These are phyloP conservation scores for Syncephalastrum monosporum DNA, from an alignment of 371 early-diverging fungal species.

Conservation along the genomic window DNA sequence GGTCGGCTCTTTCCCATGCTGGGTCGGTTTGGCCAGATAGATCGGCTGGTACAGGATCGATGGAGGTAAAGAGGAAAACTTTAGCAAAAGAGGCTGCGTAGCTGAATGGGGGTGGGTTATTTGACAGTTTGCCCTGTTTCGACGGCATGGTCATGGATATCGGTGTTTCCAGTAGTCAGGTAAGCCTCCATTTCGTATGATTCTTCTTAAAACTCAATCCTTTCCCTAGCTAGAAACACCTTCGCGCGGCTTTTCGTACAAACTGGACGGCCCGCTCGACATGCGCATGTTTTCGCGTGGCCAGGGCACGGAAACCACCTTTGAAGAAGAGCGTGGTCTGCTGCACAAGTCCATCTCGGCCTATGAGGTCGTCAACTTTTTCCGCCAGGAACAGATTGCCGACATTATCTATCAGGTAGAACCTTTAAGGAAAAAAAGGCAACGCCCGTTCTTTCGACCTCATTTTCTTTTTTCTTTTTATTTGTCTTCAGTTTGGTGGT, in stretches of 20 bases:
- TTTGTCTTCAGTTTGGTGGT: constrained; percentile 48
- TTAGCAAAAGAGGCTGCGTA: too few species aligned
- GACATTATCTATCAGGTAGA: constrained; percentile 61
- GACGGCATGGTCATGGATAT: constrained; percentile 78
- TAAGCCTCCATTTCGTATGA: constrained; percentile 9
- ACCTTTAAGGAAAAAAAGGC: not conserved
- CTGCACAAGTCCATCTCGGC: constrained; percentile 49
- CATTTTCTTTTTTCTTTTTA: constrained; percentile 3
- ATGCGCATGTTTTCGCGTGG: constrained; percentile 64
- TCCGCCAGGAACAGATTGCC: constrained; percentile 54
- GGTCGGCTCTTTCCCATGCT: constrained; percentile 49
- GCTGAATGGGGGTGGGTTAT: too few species aligned
- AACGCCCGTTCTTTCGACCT: not conserved
- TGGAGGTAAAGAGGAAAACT: constrained; percentile 11
- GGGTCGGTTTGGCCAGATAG: constrained; percentile 59
- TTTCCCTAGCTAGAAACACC: constrained; percentile 53
- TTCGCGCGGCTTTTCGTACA: constrained; percentile 69
- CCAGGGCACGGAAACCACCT: constrained; percentile 2
- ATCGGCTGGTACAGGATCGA: constrained; percentile 16
- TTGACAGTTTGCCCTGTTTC: constrained; percentile 38
- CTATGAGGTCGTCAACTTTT: constrained; percentile 54
- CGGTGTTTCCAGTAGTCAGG: constrained; percentile 66
- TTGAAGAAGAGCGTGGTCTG: constrained; percentile 21
- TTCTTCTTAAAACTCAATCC: not conserved
- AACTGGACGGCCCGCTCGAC: constrained; percentile 68